These are phyloP conservation scores for Coemansia sp. DNA, from an alignment of 192 early-diverging fungal genomes.

Conservation along the genomic window DNA sequence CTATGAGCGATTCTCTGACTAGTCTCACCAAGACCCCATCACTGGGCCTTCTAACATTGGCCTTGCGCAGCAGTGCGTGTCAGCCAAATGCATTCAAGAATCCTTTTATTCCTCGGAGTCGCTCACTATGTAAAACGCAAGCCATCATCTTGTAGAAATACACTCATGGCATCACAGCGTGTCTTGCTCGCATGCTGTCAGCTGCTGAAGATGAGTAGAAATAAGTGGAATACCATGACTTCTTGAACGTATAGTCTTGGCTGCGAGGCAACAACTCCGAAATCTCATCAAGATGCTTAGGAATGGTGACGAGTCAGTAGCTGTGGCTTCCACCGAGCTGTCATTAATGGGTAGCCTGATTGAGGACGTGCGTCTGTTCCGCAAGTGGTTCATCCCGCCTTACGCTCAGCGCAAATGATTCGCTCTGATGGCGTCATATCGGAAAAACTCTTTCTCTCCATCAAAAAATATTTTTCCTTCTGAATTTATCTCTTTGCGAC, in stretches of 20 bases:
- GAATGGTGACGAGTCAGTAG: conserved; percentile 7
- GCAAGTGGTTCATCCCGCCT: not conserved
- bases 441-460: not conserved
- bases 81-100: conserved; percentile 10
- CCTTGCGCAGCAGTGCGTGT: conserved; percentile 27
- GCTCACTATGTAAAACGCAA: not conserved
- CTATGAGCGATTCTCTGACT: conserved; percentile 14
- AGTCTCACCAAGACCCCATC: conserved; percentile 10
- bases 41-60: conserved; percentile 29
- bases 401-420: not conserved
- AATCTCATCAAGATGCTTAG: conserved; percentile 26
- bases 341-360: not conserved
- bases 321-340: conserved; percentile 12
- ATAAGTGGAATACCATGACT: conserved; percentile 39
- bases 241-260: conserved; percentile 37
- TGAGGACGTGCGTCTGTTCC: conserved; percentile 19
- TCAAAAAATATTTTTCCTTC: not conserved
- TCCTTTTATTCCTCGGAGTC: not conserved
- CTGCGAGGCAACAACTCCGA: conserved; percentile 3
- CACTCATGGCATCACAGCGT: not conserved
- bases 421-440: not conserved
- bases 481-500: not conserved
- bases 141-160: conserved; percentile 9
- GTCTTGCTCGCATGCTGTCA: conserved; percentile 5
- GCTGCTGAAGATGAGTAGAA: conserved; percentile 2